These are phyloP conservation scores for Metarhizium guizhouense DNA, from an alignment of 2,329 filamentous ascomycete genomes.

Conservation along the genomic window DNA sequence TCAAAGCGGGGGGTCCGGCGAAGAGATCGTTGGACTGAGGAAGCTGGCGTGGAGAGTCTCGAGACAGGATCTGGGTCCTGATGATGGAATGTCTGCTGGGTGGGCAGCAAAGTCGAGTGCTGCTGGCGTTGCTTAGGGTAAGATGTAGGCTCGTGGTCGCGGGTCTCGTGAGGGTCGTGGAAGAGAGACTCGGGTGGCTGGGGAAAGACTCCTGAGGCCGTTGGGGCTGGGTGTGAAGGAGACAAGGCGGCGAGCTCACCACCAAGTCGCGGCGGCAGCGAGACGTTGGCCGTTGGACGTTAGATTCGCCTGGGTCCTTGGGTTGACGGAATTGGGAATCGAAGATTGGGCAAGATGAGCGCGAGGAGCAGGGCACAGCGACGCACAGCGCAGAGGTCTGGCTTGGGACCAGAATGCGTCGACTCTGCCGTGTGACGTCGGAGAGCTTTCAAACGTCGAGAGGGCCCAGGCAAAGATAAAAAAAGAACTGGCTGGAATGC, in stretches of 20 bases:
- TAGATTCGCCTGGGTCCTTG: neutral
- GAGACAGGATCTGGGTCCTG: slow-evolving; percentile 13
- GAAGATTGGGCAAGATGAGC: neutral
- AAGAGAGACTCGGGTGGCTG: slow-evolving; percentile 28
- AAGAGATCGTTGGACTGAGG: slow-evolving; percentile 36
- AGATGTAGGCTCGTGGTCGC: slow-evolving; percentile 32
- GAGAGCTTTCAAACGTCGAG: neutral
- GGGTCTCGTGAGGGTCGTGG: slow-evolving; percentile 47
- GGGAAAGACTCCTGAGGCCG: slow-evolving; percentile 34
- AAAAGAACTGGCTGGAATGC: neutral
- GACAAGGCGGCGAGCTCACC: slow-evolving; percentile 39
- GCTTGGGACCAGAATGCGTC: neutral
- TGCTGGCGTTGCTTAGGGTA: slow-evolving; percentile 36
- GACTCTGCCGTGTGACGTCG: neutral
- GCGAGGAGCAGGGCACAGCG: neutral
- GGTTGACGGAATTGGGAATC: neutral
- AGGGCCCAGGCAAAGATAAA: neutral
- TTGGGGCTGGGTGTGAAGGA: slow-evolving; percentile 25
- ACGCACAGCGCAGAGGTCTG: no score
- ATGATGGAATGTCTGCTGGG: slow-evolving; percentile 7
- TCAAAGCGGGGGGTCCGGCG: slow-evolving; percentile 45
- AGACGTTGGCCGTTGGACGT: no score
- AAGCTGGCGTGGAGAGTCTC: slow-evolving; percentile 32
- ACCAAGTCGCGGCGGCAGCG: slow-evolving; percentile 27
- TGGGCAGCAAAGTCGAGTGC: slow-evolving; percentile 8